Evolutionary conservation across 2,329 filamentous ascomycete genomes (phyloP).

Genomic region (Cladosporium sp.): DNA sequence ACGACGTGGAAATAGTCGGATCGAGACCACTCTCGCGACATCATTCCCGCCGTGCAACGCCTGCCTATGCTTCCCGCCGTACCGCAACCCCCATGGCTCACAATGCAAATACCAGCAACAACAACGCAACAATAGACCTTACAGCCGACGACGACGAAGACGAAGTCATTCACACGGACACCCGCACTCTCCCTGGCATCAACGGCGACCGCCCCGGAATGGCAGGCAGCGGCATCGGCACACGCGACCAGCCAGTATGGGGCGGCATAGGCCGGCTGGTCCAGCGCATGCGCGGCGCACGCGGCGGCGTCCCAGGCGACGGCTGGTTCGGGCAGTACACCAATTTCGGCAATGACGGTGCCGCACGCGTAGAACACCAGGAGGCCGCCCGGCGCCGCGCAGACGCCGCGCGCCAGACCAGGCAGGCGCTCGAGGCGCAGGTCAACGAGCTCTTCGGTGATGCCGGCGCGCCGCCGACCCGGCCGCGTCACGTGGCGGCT

Average conservation of each 20-base stretch:
- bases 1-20: slow-evolving; percentile 7
- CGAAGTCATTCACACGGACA: slow-evolving; percentile 22
- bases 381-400: not conserved
- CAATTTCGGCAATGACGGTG: not conserved
- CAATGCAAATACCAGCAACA: not conserved
- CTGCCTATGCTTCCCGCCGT: not conserved
- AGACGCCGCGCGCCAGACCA: not conserved
- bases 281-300: not conserved
- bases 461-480: not conserved
- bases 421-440: not conserved
- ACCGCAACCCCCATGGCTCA: not conserved
- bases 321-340: not conserved
- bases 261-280: slow-evolving; percentile 2
- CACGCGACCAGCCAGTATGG: not conserved
- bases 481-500: not conserved
- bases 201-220: slow-evolving; percentile 21
- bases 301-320: not conserved
- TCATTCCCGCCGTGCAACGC: slow-evolving; percentile 10
- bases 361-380: not conserved
- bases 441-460: not conserved
- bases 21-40: slow-evolving; percentile 11
- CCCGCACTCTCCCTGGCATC: slow-evolving; percentile 16
- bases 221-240: slow-evolving; percentile 9
- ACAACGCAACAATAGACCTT: slow-evolving; percentile 25
- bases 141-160: slow-evolving; percentile 30